A percentile compares a stretch with the other conserved stretches of the same genome.
phyloP scores from a whole-genome alignment of 257 asterid genomes.

The Galeopsis tetrahit region DNA sequence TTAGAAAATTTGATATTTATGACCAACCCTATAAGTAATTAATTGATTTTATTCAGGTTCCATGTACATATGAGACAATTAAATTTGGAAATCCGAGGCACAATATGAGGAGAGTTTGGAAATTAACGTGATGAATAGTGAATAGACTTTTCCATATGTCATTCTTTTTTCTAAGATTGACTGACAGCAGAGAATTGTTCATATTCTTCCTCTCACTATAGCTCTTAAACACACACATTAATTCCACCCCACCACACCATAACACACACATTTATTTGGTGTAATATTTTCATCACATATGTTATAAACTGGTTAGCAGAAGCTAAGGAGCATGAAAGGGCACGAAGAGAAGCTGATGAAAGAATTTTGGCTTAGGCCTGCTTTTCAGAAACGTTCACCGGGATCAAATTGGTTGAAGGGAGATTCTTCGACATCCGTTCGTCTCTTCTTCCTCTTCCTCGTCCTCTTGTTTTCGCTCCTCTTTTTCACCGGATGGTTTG shows the following conservation, averaged over 20 bases:
- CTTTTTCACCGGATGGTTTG: constrained; percentile 40
- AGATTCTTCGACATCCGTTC: constrained; percentile 15
- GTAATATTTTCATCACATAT: background rate
- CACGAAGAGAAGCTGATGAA: constrained; percentile 54
- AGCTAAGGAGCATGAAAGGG: constrained; percentile 43
- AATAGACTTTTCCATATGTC: constrained; percentile 1
- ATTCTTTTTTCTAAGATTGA: background rate
- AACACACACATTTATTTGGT: background rate
- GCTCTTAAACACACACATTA: background rate
- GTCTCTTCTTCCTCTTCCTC: constrained; percentile 40
- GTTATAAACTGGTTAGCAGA: background rate
- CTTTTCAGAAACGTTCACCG: constrained; percentile 38
- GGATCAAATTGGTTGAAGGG: constrained; percentile 39
- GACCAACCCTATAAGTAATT: constrained; percentile 4
- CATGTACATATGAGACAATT: background rate
- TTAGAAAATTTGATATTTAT: background rate
- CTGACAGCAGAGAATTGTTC: constrained; percentile 27
- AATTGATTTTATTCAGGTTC: background rate
- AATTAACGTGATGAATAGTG: constrained; percentile 20
- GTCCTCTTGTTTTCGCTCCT: constrained; percentile 39
- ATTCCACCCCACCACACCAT: background rate
- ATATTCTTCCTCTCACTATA: constrained; percentile 23
- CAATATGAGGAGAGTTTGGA: constrained; percentile 31
- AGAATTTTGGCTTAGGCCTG: constrained; percentile 58
- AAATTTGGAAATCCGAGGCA: constrained; percentile 7